Evolutionary conservation across 2,329 filamentous ascomycete genomes (phyloP), one percentile per base, ranked within the genome.

Genomic region (Teratosphaeria viscida): DNA sequence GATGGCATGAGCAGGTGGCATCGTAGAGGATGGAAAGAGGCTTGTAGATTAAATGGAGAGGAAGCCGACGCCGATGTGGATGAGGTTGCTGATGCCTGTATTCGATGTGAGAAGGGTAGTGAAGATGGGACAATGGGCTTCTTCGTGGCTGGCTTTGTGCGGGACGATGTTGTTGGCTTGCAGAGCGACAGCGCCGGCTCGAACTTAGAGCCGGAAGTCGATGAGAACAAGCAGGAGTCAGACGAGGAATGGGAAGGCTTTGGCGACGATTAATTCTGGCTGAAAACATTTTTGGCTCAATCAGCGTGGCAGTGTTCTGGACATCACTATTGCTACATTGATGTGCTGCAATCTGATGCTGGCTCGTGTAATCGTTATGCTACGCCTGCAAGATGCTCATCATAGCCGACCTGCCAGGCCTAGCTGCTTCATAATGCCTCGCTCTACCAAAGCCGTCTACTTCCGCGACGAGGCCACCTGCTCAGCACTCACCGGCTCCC

Each of bases 111-210:
- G 72, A 89, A 92, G 66, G 88, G 85, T 29, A 90, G 92, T 66
- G 86, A 85, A 10, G 83, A 88, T 63, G 90, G 91, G 0, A 89
- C 92, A 0, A 96, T 96, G 83, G 92, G 94, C 0, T 97, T 99
- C 74, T 99, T 99, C 67, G 89, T 96, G 23, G 90, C 85, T n/a
- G 90, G 82, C 0, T 96, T 99, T 73, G 81, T 90, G 2, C 79
- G 89, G 57, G 82, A 87, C 52, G 65, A 86, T 52, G 65, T 54
- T 2, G 57, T n/a, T 23, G 29, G 29, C 7, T 32, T 32, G 4
- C 29, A 53, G 55, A 35, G 59, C 52, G 11, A 5, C 19, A 34
- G 5, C 1, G 8, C 49, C 11, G 32, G n/a, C 27, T 12, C 16
- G 14, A 6, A 39, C 16, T 32, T 54, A 6, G 35, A 8, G n/a